Evolutionary conservation across 345 rosid genomes (phyloP).

Genomic region (Salix brachista): DNA sequence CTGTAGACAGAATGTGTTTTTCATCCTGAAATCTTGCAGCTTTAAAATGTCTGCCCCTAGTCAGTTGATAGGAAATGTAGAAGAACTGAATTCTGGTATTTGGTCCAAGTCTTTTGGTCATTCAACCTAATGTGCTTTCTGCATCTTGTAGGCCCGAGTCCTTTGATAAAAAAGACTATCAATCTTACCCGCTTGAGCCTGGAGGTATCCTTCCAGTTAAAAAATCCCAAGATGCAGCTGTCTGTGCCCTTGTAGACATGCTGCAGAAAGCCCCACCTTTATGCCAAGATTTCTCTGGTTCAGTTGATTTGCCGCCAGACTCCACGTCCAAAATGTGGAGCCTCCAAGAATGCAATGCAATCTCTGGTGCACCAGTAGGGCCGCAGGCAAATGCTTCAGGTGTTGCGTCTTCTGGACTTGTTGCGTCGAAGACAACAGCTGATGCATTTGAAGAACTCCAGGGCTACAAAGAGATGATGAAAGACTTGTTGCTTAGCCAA

Average conservation of each 20-base stretch:
- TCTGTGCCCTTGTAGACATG: constrained; percentile 80
- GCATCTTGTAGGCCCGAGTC: constrained; percentile 49
- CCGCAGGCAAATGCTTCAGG: constrained; percentile 35
- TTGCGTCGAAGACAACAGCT: constrained; percentile 61
- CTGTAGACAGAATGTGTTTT: not conserved
- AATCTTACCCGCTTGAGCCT: constrained; percentile 39
- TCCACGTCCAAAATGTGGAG: constrained; percentile 28
- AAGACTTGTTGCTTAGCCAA: constrained; percentile 54
- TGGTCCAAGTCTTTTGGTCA: not conserved
- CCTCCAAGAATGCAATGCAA: constrained; percentile 23
- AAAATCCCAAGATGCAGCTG: constrained; percentile 84
- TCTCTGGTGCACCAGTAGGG: constrained; percentile 16
- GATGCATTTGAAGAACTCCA: constrained; percentile 87
- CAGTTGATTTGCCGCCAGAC: constrained; percentile 30
- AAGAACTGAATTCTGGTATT: not conserved
- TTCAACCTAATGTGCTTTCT: not conserved
- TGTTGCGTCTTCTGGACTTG: constrained; percentile 45
- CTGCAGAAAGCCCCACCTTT: constrained; percentile 89
- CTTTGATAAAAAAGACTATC: constrained; percentile 48
- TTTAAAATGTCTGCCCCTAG: not conserved
- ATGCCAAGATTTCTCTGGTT: constrained; percentile 44
- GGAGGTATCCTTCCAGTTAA: constrained; percentile 41
- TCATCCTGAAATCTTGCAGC: not conserved
- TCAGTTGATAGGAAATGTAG: not conserved
- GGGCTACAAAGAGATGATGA: constrained; percentile 57